Conservation (phyloP, 805 yeast genomes). For the Cyberlindnera lachancei region DNA sequence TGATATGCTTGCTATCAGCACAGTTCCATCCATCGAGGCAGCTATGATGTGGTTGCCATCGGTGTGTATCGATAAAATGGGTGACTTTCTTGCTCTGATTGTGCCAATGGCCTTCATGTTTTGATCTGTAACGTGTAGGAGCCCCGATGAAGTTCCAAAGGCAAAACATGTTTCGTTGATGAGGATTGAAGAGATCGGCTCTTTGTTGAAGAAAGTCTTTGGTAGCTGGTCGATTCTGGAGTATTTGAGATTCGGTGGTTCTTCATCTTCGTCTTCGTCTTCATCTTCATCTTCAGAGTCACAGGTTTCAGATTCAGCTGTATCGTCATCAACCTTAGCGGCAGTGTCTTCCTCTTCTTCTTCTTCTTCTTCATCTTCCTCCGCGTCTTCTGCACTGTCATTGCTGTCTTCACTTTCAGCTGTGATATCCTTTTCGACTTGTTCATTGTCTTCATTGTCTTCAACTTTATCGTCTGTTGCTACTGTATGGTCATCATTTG, state of each 20-base stretch:
- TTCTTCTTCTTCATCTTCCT: not conserved
- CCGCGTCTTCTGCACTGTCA: not conserved
- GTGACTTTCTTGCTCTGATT: conserved; percentile 77
- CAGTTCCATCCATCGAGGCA: conserved; percentile 91
- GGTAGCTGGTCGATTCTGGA: conserved; percentile 65
- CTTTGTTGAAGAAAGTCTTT: conserved; percentile 58
- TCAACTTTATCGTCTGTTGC: too few relatives aligned
- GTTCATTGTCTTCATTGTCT: too few relatives aligned
- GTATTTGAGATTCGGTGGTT: conserved; percentile 71
- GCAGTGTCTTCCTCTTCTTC: not conserved
- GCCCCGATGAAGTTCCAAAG: conserved; percentile 88
- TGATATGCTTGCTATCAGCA: conserved; percentile 64
- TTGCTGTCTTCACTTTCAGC: too few relatives aligned
- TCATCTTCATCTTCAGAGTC: conserved; percentile 4
- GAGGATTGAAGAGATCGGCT: conserved; percentile 67
- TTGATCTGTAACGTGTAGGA: conserved; percentile 59
- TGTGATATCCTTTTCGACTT: too few relatives aligned
- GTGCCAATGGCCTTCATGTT: conserved; percentile 60
- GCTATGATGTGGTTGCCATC: conserved; percentile 76
- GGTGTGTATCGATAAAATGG: conserved; percentile 57
- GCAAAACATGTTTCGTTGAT: conserved; percentile 56
- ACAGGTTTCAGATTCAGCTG: conserved; percentile 1
- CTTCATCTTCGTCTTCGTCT: conserved; percentile 35
- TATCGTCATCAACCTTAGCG: conserved; percentile 1
- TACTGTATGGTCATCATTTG: too few relatives aligned